Conservation (phyloP, 2,329 filamentous ascomycete genomes). For the Bipolaris bicolor region DNA sequence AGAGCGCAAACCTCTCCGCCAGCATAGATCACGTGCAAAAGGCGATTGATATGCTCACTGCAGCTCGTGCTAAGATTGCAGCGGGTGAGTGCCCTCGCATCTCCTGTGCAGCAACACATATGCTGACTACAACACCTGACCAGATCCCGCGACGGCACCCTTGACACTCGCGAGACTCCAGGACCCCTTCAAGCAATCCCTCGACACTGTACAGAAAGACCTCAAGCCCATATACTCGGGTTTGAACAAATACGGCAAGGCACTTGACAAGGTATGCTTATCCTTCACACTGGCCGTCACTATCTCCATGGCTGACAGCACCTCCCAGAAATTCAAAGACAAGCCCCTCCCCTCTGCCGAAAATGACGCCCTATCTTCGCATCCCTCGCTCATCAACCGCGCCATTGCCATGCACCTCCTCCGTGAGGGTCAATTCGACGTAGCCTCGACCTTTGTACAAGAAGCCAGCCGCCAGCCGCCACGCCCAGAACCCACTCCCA, state of each 20-base stretch:
- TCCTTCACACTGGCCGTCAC: not conserved
- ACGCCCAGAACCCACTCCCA: conserved; percentile 46
- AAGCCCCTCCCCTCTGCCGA: conserved; percentile 75
- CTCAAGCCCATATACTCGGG: conserved; percentile 83
- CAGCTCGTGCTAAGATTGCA: conserved; percentile 75
- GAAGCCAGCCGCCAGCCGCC: conserved; percentile 65
- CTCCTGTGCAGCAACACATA: not conserved
- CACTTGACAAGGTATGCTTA: conserved; percentile 73
- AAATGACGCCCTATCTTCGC: conserved; percentile 77
- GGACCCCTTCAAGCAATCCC: conserved; percentile 79
- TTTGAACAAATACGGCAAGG: conserved; percentile 82
- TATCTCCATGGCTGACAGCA: conserved; percentile 14
- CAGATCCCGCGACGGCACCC: conserved; percentile 72
- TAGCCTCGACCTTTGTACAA: conserved; percentile 81
- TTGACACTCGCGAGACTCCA: conserved; percentile 83
- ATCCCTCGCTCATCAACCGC: conserved; percentile 81
- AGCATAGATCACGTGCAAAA: conserved; percentile 81
- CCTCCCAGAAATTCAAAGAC: conserved; percentile 62
- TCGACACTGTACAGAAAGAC: conserved; percentile 80
- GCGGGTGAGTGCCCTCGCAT: conserved; percentile 54
- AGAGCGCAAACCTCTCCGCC: conserved; percentile 70
- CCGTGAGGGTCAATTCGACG: conserved; percentile 89
- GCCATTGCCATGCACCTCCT: conserved; percentile 97
- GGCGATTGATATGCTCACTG: conserved; percentile 77
- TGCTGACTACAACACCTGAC: conserved; percentile 21